Percentiles rank a stretch among this genome's conserved stretches.
phyloP scores from a whole-genome alignment of 805 yeast species.

The Debaryomyces prosopidis region DNA sequence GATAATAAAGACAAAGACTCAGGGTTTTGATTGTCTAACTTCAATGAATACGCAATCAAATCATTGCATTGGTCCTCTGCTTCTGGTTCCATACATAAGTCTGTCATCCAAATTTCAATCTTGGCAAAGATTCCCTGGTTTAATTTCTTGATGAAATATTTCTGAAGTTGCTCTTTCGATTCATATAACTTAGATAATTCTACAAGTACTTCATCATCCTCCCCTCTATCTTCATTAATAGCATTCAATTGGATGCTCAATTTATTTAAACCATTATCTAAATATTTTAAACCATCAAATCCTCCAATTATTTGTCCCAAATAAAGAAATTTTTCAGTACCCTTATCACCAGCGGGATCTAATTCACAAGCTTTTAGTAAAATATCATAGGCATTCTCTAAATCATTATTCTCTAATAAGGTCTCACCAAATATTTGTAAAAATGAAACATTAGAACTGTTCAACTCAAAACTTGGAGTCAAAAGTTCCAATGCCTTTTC shows the following conservation, averaged over 20 bases:
- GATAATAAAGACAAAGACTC: slow-evolving; percentile 83
- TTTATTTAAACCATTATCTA: slow-evolving; percentile 62
- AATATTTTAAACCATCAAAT: slow-evolving; percentile 60
- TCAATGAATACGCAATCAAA: slow-evolving; percentile 63
- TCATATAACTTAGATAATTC: slow-evolving; percentile 26
- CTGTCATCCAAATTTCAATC: slow-evolving; percentile 98
- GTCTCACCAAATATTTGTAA: slow-evolving; percentile 72
- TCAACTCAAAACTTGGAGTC: slow-evolving; percentile 30
- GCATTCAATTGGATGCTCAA: slow-evolving; percentile 39
- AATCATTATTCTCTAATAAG: slow-evolving; percentile 74
- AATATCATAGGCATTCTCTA: slow-evolving; percentile 72
- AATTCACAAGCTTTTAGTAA: slow-evolving; percentile 60
- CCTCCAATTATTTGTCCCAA: slow-evolving; percentile 93
- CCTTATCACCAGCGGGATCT: slow-evolving; percentile 65
- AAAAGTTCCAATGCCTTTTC: slow-evolving; percentile 54
- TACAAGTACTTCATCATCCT: slow-evolving; percentile 22
- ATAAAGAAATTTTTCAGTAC: slow-evolving; percentile 83
- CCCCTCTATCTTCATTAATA: slow-evolving; percentile 22
- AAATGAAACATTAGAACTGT: slow-evolving; percentile 42
- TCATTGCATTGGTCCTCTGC: slow-evolving; percentile 83
- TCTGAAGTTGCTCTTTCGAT: slow-evolving; percentile 20
- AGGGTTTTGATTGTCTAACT: slow-evolving; percentile 61
- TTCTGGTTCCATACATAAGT: slow-evolving; percentile 87
- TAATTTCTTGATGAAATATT: slow-evolving; percentile 53
- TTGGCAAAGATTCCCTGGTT: slow-evolving; percentile 79